Base-by-base conservation (phyloP, 306 rosid species). In the Malus asiatica region DNA sequence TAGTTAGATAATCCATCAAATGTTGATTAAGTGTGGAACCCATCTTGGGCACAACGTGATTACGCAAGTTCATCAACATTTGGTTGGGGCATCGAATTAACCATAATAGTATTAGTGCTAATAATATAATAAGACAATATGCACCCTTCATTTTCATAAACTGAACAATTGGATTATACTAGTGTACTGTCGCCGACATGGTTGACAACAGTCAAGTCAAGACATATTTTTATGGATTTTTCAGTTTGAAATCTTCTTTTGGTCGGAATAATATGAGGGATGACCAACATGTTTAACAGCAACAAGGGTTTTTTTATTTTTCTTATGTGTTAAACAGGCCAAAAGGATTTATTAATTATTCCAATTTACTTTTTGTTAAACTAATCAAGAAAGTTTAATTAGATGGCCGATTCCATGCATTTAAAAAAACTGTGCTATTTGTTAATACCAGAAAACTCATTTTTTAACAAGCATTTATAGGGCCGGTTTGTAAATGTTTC, bases 131-230 rank as follows among this genome's bases (percentile, higher is more conserved):
- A 51, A 51, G 32, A 30, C 19, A 27, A 30, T 29, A n/a, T 8
- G 4, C 67, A 63, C 18, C 27, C 20, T 32, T 51, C 33, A 19
- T n/a, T 51, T 51, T 9, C 12, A 71, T 55, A 71, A 69, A 20
- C 61, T 1, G 3, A 25, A 4, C 19, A 10, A 45, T 23, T 52
- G 20, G 48, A 29, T 16, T 76, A 58, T 45, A 48, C 68, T 0
- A 44, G 71, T 55, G 20, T 5, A 15, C 8, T 15, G 70, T 32
- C 33, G 67, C 72, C 77, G 35, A 77, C 65, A 0, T 66, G 66
- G 72, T 83, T 79, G 84, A 81, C 79, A 71, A 76, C 53, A 7
- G 33, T 65, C 22, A 22, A 53, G 78, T 83, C 73, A 70, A 76
- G 32, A 57, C 70, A 65, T 73, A 76, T 74, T 63, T 73, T 76